A percentile compares a stretch with the other conserved stretches of the same genome.
These are phyloP conservation scores for Mycena alexandri DNA, from an alignment of 768 basidiomycete species.

Conservation along the genomic window DNA sequence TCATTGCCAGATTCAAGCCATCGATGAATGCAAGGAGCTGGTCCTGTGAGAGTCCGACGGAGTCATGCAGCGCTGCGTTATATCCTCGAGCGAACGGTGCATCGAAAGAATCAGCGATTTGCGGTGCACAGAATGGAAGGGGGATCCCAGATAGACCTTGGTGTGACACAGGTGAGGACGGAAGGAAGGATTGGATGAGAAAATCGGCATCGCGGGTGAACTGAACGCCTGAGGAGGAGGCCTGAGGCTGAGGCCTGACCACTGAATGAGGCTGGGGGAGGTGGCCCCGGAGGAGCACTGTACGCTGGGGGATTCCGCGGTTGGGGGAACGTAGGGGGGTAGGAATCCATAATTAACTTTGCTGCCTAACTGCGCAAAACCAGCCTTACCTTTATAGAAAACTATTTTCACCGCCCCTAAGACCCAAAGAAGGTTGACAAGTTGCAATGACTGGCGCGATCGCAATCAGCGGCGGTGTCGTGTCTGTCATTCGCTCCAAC, in stretches of 20 bases:
- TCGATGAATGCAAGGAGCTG: conserved; percentile 40
- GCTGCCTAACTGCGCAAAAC: no score
- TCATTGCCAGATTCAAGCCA: conserved; percentile 43
- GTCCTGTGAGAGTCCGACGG: conserved; percentile 34
- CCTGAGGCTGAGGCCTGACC: neutral
- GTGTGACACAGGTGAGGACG: neutral
- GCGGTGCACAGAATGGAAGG: conserved; percentile 40
- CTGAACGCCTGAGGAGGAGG: conserved; percentile 5
- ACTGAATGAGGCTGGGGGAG: no score
- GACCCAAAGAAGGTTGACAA: no score
- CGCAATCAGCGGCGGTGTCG: no score
- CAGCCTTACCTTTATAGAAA: no score
- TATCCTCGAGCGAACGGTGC: conserved; percentile 42
- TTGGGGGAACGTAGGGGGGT: neutral
- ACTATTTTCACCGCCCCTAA: no score
- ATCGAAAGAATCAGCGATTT: conserved; percentile 36
- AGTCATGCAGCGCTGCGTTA: conserved; percentile 27
- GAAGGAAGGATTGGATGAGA: conserved; percentile 30
- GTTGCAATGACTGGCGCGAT: no score
- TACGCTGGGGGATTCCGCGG: neutral
- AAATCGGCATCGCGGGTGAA: conserved; percentile 31
- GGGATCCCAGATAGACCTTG: neutral
- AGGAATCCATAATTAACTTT: neutral
- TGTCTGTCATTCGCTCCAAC: no score
- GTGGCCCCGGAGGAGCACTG: no score